Base-by-base conservation (phyloP, 768 basidiomycete species). In the Mycena vitilis region DNA sequence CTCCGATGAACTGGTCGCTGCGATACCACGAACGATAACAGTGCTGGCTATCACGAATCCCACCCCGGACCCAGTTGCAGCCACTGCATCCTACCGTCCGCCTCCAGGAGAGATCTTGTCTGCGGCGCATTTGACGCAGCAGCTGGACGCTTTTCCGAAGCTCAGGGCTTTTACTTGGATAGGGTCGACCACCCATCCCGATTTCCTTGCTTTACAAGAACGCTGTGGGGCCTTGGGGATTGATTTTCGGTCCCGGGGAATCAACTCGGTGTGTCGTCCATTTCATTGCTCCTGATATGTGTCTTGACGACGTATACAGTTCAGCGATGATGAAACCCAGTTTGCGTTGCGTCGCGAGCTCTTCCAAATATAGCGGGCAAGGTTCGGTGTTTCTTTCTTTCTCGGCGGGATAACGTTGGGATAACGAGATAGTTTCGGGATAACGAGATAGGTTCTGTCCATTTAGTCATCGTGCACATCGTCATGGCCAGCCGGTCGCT, bases 1-100 rank as follows among this genome's bases (percentile, higher is more conserved):
- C 6, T 13, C 53, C 7, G 52, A 54, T 11, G 62, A 20, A 4
- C 40, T 63, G 8, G 30, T 63, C 15, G 42, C 40, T 11, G 62
- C 62, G 10, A 47, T 63, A 16, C 52, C 62, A 12, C 54, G 53
- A 4, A 45, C 53, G 0, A 63, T 63, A 52, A 55, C 18, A 38
- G 53, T 44, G 8, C 12, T 55, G 42, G 36, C 48, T 4, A 49
- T 53, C 18, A 42, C 40, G 6, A 42, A 58, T 25, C 42, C 25
- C 15, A 20, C 47, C 9, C 47, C 8, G 10, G 34, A 38, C 30
- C 5, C 51, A 12, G 25, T 30, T 53, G 40, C 15, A 30, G 40
- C 15, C 44, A 3, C 44, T 3, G 51, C 40, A 53, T 16, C 16
- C 25, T 18, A 16, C n/a, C 22, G 22, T 22, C 8, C 48, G 20